These are phyloP conservation scores for Isatis tinctoria DNA, from an alignment of 345 rosid genomes.

Conservation along the genomic window DNA sequence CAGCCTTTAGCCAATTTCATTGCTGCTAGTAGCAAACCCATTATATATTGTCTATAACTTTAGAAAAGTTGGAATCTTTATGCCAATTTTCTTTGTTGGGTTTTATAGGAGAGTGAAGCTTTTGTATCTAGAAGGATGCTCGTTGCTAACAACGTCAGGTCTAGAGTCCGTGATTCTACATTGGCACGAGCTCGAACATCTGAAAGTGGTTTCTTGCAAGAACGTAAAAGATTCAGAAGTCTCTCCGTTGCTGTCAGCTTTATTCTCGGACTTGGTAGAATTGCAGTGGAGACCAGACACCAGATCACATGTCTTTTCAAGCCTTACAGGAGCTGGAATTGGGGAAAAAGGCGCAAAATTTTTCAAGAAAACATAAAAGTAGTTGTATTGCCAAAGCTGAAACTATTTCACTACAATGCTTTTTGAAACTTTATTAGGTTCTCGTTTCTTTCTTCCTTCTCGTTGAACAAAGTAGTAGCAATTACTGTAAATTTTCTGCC, in stretches of 20 bases:
- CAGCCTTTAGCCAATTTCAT: background rate
- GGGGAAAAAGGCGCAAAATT: constrained; percentile 72
- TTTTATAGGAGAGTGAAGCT: constrained; percentile 65
- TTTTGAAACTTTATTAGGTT: background rate
- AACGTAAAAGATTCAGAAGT: constrained; percentile 67
- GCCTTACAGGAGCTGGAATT: constrained; percentile 65
- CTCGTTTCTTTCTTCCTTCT: background rate
- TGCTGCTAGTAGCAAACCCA: background rate
- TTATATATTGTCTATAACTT: background rate
- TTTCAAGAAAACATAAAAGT: constrained; percentile 51
- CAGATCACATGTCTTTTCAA: constrained; percentile 55
- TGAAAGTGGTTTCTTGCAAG: constrained; percentile 66
- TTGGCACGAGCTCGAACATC: constrained; percentile 71
- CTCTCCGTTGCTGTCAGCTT: constrained; percentile 61
- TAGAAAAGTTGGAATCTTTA: background rate
- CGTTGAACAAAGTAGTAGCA: constrained; percentile 21
- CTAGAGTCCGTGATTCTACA: constrained; percentile 63
- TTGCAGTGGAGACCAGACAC: constrained; percentile 92
- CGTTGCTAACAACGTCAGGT: constrained; percentile 67
- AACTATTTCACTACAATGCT: background rate
- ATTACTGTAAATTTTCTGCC: constrained; percentile 12
- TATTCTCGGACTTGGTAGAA: constrained; percentile 70
- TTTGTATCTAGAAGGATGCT: constrained; percentile 81
- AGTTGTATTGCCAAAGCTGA: background rate
- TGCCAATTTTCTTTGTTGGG: background rate